Evolutionary conservation across 2,329 filamentous ascomycete genomes (phyloP), one percentile per base, ranked within the genome.

Genomic region (Magnaporthiopsis rhizophila): DNA sequence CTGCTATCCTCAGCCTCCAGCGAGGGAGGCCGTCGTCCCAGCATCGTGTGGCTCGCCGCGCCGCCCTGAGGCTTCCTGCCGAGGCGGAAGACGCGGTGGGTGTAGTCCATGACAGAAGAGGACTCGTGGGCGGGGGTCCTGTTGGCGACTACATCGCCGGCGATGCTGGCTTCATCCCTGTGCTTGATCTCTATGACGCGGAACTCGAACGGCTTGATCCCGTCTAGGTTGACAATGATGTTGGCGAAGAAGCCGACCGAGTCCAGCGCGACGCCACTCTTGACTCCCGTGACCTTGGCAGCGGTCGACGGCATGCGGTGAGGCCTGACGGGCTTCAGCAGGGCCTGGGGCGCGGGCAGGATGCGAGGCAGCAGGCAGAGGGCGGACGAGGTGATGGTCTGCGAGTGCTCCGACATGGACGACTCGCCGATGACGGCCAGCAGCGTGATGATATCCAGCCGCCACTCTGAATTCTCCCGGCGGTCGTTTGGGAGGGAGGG

Each of bases 361-460:
- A 88, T 79, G 61, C 85, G 81, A 34, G 86, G 86, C 3, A 87
- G 76, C 56, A 84, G 78, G 68, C 83, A 85, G 45, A 84, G 77
- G 66, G 79, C 77, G 12, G 83, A 84, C n/a, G 84, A 80, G 2
- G 84, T 86, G 66, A 86, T 80, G 62, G 82, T 78, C 71, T 87
- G 85, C 2, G 81, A 76, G 69, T 87, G 84, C 66, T 83, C 81
- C 58, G 81, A 78, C 66, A 87, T 84, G 24, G 82, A 81, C 2
- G 79, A 81, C 74, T 87, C 85, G 71, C 85, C 85, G 65, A 87
- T 84, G 69, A 88, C 82, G 66, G 85, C 85, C 63, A 88, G 80
- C 36, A 88, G 80, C 50, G 83, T 85, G 65, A 88, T 84, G 59
- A 86, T 83, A 69, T 87, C 85, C 59, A 87, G 78, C 34, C 80